Evolutionary conservation across 148 eudicot species (phyloP).

Genomic region (Chenopodium album): DNA sequence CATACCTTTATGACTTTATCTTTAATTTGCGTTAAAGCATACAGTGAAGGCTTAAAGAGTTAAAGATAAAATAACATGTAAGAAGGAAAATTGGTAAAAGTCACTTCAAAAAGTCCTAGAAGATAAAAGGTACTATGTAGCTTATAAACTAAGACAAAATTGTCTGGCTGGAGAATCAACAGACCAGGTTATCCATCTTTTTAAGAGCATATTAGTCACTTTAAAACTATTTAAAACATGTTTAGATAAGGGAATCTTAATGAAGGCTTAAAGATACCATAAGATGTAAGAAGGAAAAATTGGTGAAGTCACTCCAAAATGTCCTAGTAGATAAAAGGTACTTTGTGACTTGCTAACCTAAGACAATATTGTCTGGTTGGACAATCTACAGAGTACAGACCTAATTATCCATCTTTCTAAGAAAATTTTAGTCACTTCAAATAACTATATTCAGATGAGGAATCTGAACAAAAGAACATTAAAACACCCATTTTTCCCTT

Average conservation of each 20-base stretch:
- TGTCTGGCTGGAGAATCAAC: background rate
- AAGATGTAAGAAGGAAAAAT: background rate
- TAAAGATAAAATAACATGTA: background rate
- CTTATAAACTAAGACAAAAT: background rate
- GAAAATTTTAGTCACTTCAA: background rate
- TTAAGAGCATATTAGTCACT: background rate
- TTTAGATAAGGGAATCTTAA: background rate
- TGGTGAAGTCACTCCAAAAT: background rate
- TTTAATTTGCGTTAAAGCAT: background rate
- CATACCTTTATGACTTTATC: background rate
- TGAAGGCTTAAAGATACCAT: background rate
- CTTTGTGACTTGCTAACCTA: background rate
- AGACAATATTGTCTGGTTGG: background rate
- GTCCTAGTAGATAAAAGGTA: background rate
- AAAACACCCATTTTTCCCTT: background rate
- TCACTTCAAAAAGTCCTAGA: background rate
- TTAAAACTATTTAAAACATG: background rate
- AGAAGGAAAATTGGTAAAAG: background rate
- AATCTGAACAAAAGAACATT: background rate
- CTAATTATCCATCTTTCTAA: background rate
- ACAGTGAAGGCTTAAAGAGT: background rate
- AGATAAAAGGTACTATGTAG: background rate
- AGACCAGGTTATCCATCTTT: background rate
- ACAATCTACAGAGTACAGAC: background rate
- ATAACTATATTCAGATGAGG: background rate